phyloP scores from a whole-genome alignment of 2,329 filamentous ascomycete species.

The Fusarium beomiforme region DNA sequence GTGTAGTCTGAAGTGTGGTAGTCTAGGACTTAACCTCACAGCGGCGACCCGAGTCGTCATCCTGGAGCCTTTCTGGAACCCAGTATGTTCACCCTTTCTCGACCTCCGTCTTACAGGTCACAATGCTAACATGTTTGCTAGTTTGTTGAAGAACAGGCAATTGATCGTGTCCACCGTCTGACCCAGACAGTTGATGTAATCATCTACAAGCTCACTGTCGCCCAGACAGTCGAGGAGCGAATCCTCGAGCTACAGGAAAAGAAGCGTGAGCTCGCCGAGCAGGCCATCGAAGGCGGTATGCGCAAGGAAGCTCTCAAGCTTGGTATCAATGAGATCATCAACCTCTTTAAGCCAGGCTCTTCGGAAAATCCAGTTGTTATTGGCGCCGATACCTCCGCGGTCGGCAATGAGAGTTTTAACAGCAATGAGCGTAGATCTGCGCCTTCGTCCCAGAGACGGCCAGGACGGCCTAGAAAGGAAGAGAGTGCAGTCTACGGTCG shows the following conservation, averaged over 20 bases:
- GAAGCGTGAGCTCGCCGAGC: conserved; percentile 90
- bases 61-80: conserved; percentile 98
- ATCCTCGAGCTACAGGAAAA: conserved; percentile 95
- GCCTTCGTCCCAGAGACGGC: conserved; percentile 40
- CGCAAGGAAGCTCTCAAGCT: conserved; percentile 82
- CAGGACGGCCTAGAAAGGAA: conserved; percentile 34
- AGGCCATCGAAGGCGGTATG: conserved; percentile 85
- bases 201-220: conserved; percentile 93
- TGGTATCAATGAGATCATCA: conserved; percentile 91
- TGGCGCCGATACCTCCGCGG: conserved; percentile 29
- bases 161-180: conserved; percentile 97
- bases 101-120: background rate
- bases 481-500: conserved; percentile 34
- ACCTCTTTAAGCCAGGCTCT: conserved; percentile 79
- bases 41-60: conserved; percentile 94
- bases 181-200: conserved; percentile 95
- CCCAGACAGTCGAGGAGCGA: conserved; percentile 87
- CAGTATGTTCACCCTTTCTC: conserved; percentile 62
- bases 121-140: conserved; percentile 47
- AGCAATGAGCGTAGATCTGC: conserved; percentile 37
- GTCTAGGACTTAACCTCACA: conserved; percentile 91
- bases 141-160: conserved; percentile 99
- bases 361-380: conserved; percentile 31
- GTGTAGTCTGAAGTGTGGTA: conserved; percentile 94
- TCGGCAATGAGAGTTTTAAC: conserved; percentile 23